phyloP scores from a whole-genome alignment of 1,284 basidiomycete species.

The Vanrija sp. region DNA sequence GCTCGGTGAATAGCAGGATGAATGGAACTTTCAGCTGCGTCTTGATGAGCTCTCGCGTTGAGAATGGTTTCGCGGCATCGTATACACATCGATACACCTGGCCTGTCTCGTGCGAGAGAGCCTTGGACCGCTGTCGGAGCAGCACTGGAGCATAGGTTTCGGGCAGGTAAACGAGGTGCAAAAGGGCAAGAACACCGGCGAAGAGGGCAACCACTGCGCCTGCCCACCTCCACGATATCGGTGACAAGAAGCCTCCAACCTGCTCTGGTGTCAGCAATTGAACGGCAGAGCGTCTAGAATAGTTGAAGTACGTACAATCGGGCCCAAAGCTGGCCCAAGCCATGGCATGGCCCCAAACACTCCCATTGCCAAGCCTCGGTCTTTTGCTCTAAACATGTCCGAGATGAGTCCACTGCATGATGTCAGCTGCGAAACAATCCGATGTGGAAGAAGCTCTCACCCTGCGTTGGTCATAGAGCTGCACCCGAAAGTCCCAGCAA shows the following conservation, averaged over 20 bases:
- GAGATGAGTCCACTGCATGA: conserved; percentile 44
- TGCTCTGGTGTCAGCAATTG: background rate
- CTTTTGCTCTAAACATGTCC: conserved; percentile 47
- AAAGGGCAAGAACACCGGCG: conserved; percentile 32
- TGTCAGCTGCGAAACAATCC: too few species aligned
- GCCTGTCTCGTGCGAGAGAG: conserved; percentile 37
- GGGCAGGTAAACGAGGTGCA: conserved; percentile 34
- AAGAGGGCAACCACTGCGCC: conserved; percentile 62
- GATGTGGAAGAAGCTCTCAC: background rate
- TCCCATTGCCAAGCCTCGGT: conserved; percentile 50
- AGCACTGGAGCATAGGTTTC: conserved; percentile 50
- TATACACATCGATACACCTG: conserved; percentile 43
- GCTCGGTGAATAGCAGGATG: conserved; percentile 61
- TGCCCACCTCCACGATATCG: conserved; percentile 52
- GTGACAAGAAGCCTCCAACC: conserved; percentile 10
- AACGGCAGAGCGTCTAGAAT: background rate
- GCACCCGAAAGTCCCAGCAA: conserved; percentile 49
- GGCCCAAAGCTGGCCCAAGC: conserved; percentile 36
- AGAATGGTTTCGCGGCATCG: conserved; percentile 37
- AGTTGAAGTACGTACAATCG: background rate
- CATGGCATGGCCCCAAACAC: conserved; percentile 54
- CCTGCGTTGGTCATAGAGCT: conserved; percentile 50
- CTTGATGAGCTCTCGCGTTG: conserved; percentile 33
- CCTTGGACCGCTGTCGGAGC: conserved; percentile 36
- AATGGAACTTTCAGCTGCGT: conserved; percentile 46